These are phyloP conservation scores for Aspergillus sp. DNA, from an alignment of 2,329 filamentous ascomycete species.

Conservation along the genomic window DNA sequence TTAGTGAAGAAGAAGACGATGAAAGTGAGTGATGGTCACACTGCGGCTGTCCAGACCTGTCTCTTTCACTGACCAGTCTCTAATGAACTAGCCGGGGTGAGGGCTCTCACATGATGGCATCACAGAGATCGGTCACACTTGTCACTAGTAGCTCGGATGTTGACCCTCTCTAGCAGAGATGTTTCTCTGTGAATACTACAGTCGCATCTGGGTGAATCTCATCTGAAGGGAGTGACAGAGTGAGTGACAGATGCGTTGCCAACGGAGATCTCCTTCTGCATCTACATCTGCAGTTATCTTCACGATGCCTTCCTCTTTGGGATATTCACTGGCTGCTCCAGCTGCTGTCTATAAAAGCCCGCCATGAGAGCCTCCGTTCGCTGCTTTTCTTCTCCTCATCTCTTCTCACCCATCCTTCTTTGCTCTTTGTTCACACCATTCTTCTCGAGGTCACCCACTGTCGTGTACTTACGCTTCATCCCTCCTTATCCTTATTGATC, in stretches of 20 bases:
- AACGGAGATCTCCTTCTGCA: background rate
- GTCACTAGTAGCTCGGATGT: background rate
- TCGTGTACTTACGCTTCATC: background rate
- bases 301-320: background rate
- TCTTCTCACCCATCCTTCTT: background rate
- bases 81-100: no score
- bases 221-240: background rate
- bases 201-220: background rate
- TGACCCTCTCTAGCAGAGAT: no score
- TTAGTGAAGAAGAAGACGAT: no score
- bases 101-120: conserved; percentile 23
- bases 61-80: no score
- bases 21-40: no score
- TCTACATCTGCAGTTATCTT: background rate
- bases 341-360: background rate
- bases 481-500: background rate
- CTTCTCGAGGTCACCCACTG: background rate
- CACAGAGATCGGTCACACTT: conserved; percentile 15
- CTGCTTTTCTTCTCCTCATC: background rate
- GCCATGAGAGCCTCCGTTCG: background rate
- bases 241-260: background rate
- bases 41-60: no score
- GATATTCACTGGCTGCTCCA: background rate
- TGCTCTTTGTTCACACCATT: background rate
- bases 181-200: background rate